Base-by-base conservation (phyloP, 192 early-diverging fungal species). In the Mortierella hygrophila region DNA sequence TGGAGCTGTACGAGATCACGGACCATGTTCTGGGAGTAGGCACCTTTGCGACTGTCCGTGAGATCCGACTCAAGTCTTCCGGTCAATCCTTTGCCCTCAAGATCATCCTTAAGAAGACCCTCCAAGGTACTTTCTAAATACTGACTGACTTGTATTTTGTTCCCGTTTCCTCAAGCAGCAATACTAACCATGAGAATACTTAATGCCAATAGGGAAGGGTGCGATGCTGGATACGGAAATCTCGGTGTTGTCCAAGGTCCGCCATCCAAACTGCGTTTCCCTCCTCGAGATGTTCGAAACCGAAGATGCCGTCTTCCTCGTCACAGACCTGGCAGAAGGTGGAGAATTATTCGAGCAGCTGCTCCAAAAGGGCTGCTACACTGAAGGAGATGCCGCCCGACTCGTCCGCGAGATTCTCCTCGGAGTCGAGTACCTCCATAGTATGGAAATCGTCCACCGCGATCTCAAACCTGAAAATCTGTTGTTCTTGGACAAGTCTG, bases 381-480 rank as follows among this genome's bases (percentile, higher is more conserved):
- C 93, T 38, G 97, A 98, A 74, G 88, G 88, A 29, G 97, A 98
- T 88, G 97, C 97, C 1, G 93, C 94, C 23, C 72, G 90, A 46
- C 90, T 97, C n/a, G 91, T 97, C 26, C 90, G 92, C 76, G 93
- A 94, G 68, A 92, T 97, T 29, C 88, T 95, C 35, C 90, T 95
- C 68, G 96, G 97, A 15, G 93, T 98, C n/a, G 92, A 88, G 29
- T 99, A 98, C 82, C 89, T 99, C 72, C 98, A 99, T 82, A 91
- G 91, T 41, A 90, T 94, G 75, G 94, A 93, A 75, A 96, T 99
- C 82, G 97, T 98, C 11, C 98, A 99, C 85, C 87, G 95, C 29
- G 93, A 95, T 76, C 89, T 94, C 57, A 95, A 98, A 90, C 96
- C 96, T 2, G 97, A 98, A 81, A 98, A 98, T 87, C 82, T 97